Conservation (phyloP, 2,329 filamentous ascomycete genomes). For the Penicillium sp. region DNA sequence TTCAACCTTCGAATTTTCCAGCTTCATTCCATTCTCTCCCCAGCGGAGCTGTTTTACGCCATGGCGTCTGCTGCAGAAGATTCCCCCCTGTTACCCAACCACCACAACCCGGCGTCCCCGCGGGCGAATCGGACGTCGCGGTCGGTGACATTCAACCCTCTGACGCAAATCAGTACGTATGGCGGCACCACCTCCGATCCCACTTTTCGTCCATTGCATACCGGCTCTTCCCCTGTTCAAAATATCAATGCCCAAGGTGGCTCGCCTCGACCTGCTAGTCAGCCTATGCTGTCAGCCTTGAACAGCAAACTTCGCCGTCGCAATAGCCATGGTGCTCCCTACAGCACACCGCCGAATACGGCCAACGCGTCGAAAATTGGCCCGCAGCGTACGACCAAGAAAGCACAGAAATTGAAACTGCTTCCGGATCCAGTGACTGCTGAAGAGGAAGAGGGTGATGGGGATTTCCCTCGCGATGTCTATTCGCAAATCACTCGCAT, state of each 20-base stretch:
- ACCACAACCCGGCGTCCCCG: constrained; percentile 38
- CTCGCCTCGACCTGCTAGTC: constrained; percentile 35
- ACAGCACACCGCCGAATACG: constrained; percentile 40
- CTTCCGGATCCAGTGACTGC: constrained; percentile 84
- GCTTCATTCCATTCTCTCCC: constrained; percentile 10
- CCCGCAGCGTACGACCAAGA: constrained; percentile 91
- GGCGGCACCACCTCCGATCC: constrained; percentile 41
- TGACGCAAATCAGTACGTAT: constrained; percentile 47
- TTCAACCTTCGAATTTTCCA: constrained; percentile 12
- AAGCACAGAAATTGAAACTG: constrained; percentile 95
- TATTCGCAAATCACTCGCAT: constrained; percentile 98
- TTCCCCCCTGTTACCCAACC: constrained; percentile 43
- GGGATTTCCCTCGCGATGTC: constrained; percentile 90
- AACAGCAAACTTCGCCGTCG: constrained; percentile 85
- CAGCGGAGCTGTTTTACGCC: constrained; percentile 15
- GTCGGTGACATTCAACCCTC: constrained; percentile 51
- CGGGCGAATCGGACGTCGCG: constrained; percentile 38
- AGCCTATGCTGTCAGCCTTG: constrained; percentile 71
- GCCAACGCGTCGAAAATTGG: constrained; percentile 71
- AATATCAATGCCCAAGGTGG: constrained; percentile 27
- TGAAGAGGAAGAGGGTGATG: constrained; percentile 74
- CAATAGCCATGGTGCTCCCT: constrained; percentile 73
- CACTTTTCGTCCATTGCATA: constrained; percentile 42
- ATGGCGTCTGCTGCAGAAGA: constrained; percentile 44
- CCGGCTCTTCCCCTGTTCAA: constrained; percentile 38